Evolutionary conservation across 2,329 filamentous ascomycete genomes (phyloP).

Genomic region (Sodiomyces alkalinus): DNA sequence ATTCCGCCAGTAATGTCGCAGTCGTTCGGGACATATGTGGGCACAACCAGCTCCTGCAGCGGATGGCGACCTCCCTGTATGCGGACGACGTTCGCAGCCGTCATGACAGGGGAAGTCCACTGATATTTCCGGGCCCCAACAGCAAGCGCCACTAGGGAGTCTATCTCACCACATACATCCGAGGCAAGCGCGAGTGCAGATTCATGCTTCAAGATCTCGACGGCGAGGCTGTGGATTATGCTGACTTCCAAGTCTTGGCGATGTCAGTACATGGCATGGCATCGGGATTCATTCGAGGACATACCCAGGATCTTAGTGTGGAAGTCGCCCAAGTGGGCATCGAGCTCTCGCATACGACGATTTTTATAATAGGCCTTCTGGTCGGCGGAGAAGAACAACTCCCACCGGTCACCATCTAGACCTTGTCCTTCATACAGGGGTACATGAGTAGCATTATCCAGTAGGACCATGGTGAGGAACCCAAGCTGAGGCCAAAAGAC

Average conservation of each 20-base stretch:
- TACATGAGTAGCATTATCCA: conserved; percentile 25
- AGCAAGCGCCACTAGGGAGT: conserved; percentile 69
- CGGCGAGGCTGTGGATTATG: conserved; percentile 63
- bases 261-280: conserved; percentile 1
- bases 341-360: conserved; percentile 62
- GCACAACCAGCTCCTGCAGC: conserved; percentile 69
- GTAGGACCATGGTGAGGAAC: conserved; percentile 63
- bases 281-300: too few relatives aligned
- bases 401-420: conserved; percentile 48
- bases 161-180: conserved; percentile 71
- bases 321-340: conserved; percentile 68
- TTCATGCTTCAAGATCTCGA: conserved; percentile 55
- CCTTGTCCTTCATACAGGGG: conserved; percentile 47
- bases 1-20: conserved; percentile 54
- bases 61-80: conserved; percentile 74
- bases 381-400: conserved; percentile 59
- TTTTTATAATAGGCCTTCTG: conserved; percentile 78
- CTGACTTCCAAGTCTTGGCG: conserved; percentile 69
- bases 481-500: conserved; percentile 87
- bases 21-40: conserved; percentile 72
- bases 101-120: conserved; percentile 55
- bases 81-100: conserved; percentile 49
- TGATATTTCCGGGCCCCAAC: conserved; percentile 62
- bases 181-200: conserved; percentile 52
- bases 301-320: conserved; percentile 70